Base-by-base conservation (phyloP, 2,329 filamentous ascomycete species). In the Penicillium sp. region DNA sequence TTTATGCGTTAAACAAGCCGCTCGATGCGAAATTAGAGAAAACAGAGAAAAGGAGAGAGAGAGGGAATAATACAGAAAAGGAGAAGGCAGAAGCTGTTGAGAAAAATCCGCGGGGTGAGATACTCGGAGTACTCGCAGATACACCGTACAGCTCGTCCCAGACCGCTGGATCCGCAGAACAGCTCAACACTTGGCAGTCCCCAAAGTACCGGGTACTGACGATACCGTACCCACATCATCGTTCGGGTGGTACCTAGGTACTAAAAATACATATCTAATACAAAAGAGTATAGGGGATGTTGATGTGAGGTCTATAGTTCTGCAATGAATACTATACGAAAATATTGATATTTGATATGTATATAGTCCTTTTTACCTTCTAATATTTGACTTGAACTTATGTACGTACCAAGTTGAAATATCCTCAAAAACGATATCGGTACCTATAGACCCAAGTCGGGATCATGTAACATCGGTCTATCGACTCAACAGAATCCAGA, bases 141-240 rank as follows among this genome's bases (percentile, higher is more conserved):
- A 66, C 64, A 65, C 61, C 61, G 64, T 67, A 66, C 59, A 64
- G 59, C 62, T 66, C 61, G 58, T 67, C 59, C 59, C 60, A 55
- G 54, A 55, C 48, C 35, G 50, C 50, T 29, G 45, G 29, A 49
- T 42, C 38, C 45, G 46, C 47, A 38, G 24, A 43, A 45, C 43
- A 62, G 54, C 59, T 60, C 59, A 61, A 63, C 61, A 63, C 54
- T 59, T 57, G 47, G 56, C 59, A 58, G 51, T 60, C 62, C 62
- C 57, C 56, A 63, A 65, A 64, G 55, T 65, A 65, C 63, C 53
- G 60, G 61, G 60, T 65, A 64, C 57, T 50, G 47, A 24, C 52
- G 54, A 60, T 59, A 62, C 59, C 38, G 56, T 50, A 40, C 40
- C 42, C 38, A 45, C 49, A 11, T 20, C 7, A 5, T 26, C 16